These are phyloP conservation scores for Cardamine occulta DNA, from an alignment of 345 rosid species.

Conservation along the genomic window DNA sequence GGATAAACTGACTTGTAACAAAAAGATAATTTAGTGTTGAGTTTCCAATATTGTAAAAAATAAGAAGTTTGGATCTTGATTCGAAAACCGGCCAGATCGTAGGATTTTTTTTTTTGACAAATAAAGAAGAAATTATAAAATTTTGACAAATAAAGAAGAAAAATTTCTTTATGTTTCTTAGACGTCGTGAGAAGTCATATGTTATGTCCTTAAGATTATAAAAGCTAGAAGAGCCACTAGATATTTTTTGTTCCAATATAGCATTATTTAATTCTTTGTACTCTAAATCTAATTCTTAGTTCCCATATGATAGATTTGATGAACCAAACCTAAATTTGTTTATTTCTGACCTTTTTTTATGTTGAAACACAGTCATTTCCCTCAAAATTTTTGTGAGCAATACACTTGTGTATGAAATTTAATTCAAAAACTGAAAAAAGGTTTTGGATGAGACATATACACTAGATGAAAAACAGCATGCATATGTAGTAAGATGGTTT, in stretches of 20 bases:
- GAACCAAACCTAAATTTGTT: background rate
- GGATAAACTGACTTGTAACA: background rate
- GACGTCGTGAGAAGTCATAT: slow-evolving; percentile 36
- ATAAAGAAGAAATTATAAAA: background rate
- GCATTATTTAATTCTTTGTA: background rate
- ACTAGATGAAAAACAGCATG: background rate
- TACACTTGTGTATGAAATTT: background rate
- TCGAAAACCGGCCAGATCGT: background rate
- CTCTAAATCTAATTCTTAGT: background rate
- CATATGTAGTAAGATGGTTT: no score
- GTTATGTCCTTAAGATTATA: slow-evolving; percentile 24
- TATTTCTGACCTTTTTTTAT: background rate
- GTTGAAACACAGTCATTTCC: background rate
- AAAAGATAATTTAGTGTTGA: background rate
- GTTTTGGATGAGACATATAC: background rate
- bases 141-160: no score
- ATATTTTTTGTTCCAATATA: background rate
- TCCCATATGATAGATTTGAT: background rate
- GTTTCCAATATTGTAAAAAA: background rate
- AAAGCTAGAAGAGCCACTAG: slow-evolving; percentile 34
- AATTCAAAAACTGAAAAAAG: background rate
- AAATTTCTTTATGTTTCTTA: slow-evolving; percentile 35
- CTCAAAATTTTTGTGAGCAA: background rate
- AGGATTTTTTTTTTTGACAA: background rate
- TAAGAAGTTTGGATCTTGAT: background rate